Base-by-base conservation (phyloP, 345 rosid genomes). In the Streptanthus diversifolius region DNA sequence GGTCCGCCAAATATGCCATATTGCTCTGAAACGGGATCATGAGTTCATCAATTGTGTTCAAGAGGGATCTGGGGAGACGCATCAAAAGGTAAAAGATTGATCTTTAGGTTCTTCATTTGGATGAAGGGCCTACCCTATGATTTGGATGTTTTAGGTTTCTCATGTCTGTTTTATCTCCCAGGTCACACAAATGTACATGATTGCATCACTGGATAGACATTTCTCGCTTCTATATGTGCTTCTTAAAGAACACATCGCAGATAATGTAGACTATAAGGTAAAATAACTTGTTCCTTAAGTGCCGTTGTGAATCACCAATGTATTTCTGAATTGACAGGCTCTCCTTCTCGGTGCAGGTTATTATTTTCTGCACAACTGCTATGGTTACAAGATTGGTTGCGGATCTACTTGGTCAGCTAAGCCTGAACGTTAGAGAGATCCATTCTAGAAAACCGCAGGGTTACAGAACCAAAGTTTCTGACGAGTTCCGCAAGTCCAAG, bases 361-460 rank as follows among this genome's bases (percentile, higher is more conserved):
- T 95, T 49, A 91, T 95, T 48, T 95, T 95, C 81, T 95, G 99
- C 75, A 88, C 97, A 40, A 95, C 99, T 77, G 99, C 99, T 15
- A 88, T 86, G 97, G 87, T 92, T 57, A 95, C 99, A 37, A 84
- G 79, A 75, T 70, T 95, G 82, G 95, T 92, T 17, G 91, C 99
- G 18, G 81, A 82, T 40, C 75, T 90, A 71, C 91, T 95, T 63
- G 83, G 86, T 41, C 85, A 89, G 82, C 78, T 95, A 78, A 86
- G 79, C 18, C 56, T 91, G 81, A 95, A 95, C 82, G 95, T 91
- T 53, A 85, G 96, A 78, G 96, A 90, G 86, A 95, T 95, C 59
- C 98, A 95, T 86, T 91, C 99, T 37, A 87, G 99, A 79, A 95
- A 95, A 84, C 83, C 96, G 1, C 99, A 95, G 84, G 78, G 87